Evolutionary conservation across 2,329 filamentous ascomycete species (phyloP), one percentile per base, ranked within the genome.

Genomic region (Curvularia verruculosa): DNA sequence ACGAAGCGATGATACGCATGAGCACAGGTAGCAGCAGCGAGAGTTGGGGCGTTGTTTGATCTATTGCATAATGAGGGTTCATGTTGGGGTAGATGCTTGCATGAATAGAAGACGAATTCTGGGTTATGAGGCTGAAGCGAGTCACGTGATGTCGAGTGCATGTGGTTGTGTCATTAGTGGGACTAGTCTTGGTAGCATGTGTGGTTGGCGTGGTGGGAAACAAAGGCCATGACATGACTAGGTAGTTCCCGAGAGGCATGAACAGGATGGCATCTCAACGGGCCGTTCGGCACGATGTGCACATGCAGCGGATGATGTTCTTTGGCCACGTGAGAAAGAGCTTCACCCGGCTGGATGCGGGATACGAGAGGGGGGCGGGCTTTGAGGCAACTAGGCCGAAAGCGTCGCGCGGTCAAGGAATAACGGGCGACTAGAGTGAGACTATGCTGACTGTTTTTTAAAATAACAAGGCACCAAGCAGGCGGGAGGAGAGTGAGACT

Each of bases 61-160:
- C 48, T 64, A 65, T 66, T 72, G 70, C 70, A 72, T 73, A 70
- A 70, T 67, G 64, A 63, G 65, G 54, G 56, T 53, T 57, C 51
- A 45, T 61, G 55, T 63, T 24, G 56, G 54, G 58, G 58, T 65
- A 65, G 60, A 67, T 61, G 51, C 55, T 57, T 54, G 57, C 67
- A 68, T 67, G 59, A 69, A 69, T 65, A 59, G 49, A 51, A 68
- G 51, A 55, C 36, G 24, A 31, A 18, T 34, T n/a, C 59, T 53
- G 13, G 36, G 29, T 41, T 24, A 41, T 13, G 18, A 13, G 21
- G 13, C 23, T 24, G 12, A 8, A 37, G 12, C 13, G 31, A 26
- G n/a, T 48, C 46, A 48, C 31, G 46, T 37, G 46, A 48, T 37
- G 19, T 12, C 4, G 43, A 15, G 19, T 8, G 5, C 3, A 5